Evolutionary conservation across 129 eudicot species (phyloP), one percentile per base, ranked within the genome.

Genomic region (Glebionis coronaria): DNA sequence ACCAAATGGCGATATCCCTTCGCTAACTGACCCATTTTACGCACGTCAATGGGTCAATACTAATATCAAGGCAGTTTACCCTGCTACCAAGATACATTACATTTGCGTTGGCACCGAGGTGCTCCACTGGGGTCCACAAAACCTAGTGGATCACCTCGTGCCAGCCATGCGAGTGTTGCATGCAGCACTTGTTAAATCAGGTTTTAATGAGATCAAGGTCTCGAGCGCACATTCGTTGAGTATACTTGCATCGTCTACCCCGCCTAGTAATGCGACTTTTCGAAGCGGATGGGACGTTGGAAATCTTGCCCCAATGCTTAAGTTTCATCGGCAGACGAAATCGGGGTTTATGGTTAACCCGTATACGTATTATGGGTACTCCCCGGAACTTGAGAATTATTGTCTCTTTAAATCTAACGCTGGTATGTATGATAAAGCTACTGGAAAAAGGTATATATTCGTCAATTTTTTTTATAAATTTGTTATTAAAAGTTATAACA

Each of bases 341-440:
- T 65, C 97, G 1, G 88, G 85, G 8, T 93, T 93, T 79, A 82
- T 89, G 90, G 97, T 93, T 12, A 93, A 88, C 71, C 98, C 98
- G 38, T 93, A 93, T 69, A 88, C 98, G 2, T 93, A 88, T 59
- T 93, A 86, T 45, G 88, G 79, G 0, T 87, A 75, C 64, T 46
- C 80, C 31, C 87, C 90, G 12, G 80, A 28, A 3, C 59, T 66
- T 15, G 73, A 69, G 19, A 63, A 79, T 27, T 84, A 72, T 71
- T 65, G 76, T 20, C 64, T 83, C 2, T 93, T 93, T 72, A 65
- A 61, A 66, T 76, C 71, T 0, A 86, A 84, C 64, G 53, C 55
- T 3, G 92, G 97, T n/a, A 25, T 69, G 28, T 16, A 38, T 65
- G 98, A 93, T 73, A 56, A 67, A 50, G 78, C 14, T 67, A 78